phyloP scores from a whole-genome alignment of 768 basidiomycete genomes.

The Mycena chlorophos region DNA sequence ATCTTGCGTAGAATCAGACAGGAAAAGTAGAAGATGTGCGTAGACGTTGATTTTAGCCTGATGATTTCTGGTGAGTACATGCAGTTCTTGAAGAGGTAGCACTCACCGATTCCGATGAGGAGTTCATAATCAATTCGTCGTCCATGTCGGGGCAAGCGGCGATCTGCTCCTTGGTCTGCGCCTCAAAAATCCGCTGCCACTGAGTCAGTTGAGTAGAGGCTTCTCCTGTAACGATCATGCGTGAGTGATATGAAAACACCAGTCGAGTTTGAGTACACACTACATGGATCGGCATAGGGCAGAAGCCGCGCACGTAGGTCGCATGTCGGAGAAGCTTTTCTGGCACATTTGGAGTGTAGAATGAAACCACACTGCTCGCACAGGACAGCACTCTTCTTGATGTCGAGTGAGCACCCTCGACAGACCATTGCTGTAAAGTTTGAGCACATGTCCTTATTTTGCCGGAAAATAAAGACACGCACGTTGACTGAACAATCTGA shows the following conservation, averaged over 20 bases:
- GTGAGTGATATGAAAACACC: too few relatives aligned
- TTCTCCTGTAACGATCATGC: background rate
- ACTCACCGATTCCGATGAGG: conserved; percentile 13
- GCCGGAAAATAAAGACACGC: conserved; percentile 35
- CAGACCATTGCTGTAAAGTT: conserved; percentile 72
- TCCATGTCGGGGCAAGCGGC: background rate
- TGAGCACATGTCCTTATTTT: background rate
- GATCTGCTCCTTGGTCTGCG: background rate
- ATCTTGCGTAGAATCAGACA: conserved; percentile 9
- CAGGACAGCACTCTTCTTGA: conserved; percentile 85
- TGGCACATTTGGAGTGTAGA: conserved; percentile 75
- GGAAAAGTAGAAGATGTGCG: conserved; percentile 16
- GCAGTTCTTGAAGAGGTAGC: background rate
- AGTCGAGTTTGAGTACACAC: conserved; percentile 52
- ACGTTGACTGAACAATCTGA: conserved; percentile 94
- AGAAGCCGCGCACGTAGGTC: conserved; percentile 81
- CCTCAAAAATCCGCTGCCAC: background rate
- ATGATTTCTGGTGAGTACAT: too few relatives aligned
- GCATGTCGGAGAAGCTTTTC: conserved; percentile 75
- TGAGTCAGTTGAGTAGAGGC: background rate
- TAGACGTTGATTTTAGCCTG: too few relatives aligned
- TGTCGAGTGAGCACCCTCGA: conserved; percentile 74
- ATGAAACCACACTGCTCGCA: conserved; percentile 91
- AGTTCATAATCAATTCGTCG: background rate
- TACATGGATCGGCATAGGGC: conserved; percentile 60